Percentiles rank a stretch among this genome's conserved stretches.
Conservation (phyloP, 768 basidiomycete genomes). For the Nidula microcarpa region DNA sequence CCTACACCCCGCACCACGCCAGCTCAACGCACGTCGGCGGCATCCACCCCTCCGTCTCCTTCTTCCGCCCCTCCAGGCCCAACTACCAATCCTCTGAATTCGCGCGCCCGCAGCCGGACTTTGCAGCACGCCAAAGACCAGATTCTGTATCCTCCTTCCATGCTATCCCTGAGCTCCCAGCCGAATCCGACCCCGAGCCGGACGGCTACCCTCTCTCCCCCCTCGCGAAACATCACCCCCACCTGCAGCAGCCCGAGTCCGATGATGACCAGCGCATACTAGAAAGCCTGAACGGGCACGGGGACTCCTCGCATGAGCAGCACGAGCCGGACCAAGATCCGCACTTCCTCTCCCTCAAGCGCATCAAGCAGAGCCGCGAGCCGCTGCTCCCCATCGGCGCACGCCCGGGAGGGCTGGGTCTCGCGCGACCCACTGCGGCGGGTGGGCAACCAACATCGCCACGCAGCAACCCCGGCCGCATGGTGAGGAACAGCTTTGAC, state of each 20-base stretch:
- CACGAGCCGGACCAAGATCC: conserved; percentile 13
- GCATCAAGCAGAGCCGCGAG: conserved; percentile 66
- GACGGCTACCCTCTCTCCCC: conserved; percentile 33
- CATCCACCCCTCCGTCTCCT: conserved; percentile 74
- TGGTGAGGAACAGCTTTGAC: conserved; percentile 60
- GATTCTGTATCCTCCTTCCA: conserved; percentile 16
- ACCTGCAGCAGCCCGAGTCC: too few species aligned
- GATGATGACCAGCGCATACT: too few species aligned
- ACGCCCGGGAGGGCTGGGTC: conserved; percentile 16
- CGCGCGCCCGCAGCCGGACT: conserved; percentile 12
- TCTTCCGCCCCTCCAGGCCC: conserved; percentile 72
- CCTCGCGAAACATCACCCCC: conserved; percentile 28
- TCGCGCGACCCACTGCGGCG: conserved; percentile 14
- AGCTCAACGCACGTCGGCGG: conserved; percentile 65
- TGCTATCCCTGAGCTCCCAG: neutral
- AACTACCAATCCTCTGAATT: too few species aligned
- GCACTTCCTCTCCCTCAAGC: conserved; percentile 30
- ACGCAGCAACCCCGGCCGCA: conserved; percentile 20
- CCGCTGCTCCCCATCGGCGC: conserved; percentile 62
- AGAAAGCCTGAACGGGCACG: conserved; percentile 15
- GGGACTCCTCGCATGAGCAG: conserved; percentile 6
- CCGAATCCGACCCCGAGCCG: conserved; percentile 3
- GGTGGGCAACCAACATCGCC: conserved; percentile 15
- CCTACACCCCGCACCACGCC: conserved; percentile 9
- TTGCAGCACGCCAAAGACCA: conserved; percentile 35